Percentiles rank a stretch among this genome's conserved stretches.
Conservation (phyloP, 768 basidiomycete genomes). For the Suillus bovinus region DNA sequence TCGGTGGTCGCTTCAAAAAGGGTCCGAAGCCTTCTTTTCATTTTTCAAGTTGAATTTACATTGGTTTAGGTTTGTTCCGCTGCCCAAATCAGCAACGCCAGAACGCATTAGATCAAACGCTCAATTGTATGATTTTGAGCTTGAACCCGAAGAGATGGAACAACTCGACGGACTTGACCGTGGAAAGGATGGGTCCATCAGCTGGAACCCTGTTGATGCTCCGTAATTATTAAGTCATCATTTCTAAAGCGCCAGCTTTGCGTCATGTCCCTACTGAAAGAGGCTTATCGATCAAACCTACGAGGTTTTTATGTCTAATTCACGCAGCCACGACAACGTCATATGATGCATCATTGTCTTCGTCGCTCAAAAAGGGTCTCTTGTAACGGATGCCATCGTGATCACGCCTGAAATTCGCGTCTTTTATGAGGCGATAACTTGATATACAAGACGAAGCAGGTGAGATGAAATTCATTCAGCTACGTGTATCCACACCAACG, state of each 20-base stretch:
- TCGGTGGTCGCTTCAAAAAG: conserved; percentile 88
- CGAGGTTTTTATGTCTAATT: background rate
- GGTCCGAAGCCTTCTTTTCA: conserved; percentile 43
- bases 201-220: conserved; percentile 81
- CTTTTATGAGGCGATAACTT: background rate
- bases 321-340: background rate
- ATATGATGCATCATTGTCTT: background rate
- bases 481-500: background rate
- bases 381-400: no score
- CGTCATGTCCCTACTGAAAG: no score
- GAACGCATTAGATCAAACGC: conserved; percentile 73
- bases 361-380: background rate
- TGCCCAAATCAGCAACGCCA: conserved; percentile 79
- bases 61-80: conserved; percentile 63
- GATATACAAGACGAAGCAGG: background rate
- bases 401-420: background rate
- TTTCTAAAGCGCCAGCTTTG: background rate
- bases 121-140: conserved; percentile 73
- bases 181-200: conserved; percentile 70
- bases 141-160: conserved; percentile 63
- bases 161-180: conserved; percentile 68
- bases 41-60: background rate
- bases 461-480: background rate
- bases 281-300: conserved; percentile 2
- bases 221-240: conserved; percentile 20